Percentiles rank a stretch among this genome's conserved stretches.
Evolutionary conservation across 495 filamentous ascomycete genomes (phyloP).

Genomic region (Parathielavia hyrcaniae): DNA sequence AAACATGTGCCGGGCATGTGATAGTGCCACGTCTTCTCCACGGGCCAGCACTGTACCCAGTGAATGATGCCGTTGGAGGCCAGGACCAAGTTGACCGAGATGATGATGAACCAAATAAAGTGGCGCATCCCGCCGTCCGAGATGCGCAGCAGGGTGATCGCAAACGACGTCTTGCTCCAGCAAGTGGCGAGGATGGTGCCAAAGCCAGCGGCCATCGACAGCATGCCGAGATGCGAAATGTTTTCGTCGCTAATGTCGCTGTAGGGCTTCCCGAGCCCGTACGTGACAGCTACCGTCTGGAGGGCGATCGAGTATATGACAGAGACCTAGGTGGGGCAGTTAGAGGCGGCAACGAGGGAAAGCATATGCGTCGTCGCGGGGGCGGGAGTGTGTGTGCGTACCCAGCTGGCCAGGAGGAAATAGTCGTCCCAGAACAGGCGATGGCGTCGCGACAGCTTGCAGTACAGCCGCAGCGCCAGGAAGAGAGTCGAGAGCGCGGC

Average conservation of each 20-base stretch:
- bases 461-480: neutral
- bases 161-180: constrained; percentile 20
- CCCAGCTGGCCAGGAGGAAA: neutral
- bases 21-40: neutral
- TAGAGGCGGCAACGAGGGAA: neutral
- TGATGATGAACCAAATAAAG: constrained; percentile 19
- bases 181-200: constrained; percentile 11
- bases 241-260: neutral
- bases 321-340: neutral
- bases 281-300: neutral
- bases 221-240: neutral
- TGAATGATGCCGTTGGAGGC: constrained; percentile 1
- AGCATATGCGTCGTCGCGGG: neutral
- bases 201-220: neutral
- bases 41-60: constrained; percentile 22
- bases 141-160: constrained; percentile 12
- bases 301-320: neutral
- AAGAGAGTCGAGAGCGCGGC: neutral
- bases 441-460: neutral
- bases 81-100: constrained; percentile 23
- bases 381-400: neutral
- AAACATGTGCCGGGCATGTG: constrained; percentile 1
- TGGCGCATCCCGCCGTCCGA: neutral
- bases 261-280: neutral
- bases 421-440: neutral